Conservation (phyloP, 2,329 filamentous ascomycete genomes). For the Myrmaecium sp. region DNA sequence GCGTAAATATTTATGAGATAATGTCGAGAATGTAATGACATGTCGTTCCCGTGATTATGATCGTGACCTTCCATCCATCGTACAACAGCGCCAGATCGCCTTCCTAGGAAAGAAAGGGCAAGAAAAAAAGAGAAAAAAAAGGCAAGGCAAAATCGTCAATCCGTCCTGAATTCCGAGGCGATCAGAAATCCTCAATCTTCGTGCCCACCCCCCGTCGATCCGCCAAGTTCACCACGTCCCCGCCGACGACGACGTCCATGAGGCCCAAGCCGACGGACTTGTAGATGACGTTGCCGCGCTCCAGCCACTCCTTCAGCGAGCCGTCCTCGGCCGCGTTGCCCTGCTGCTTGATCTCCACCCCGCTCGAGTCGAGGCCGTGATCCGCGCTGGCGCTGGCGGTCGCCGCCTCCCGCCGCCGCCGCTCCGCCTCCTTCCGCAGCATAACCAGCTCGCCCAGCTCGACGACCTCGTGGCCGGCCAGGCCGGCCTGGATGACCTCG, state of each 20-base stretch:
- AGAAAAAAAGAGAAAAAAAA: slow-evolving; percentile 1
- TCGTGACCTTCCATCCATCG: too few relatives aligned
- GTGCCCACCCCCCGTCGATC: slow-evolving; percentile 37
- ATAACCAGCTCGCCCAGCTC: slow-evolving; percentile 72
- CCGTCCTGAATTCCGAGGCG: not conserved
- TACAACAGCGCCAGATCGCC: too few relatives aligned
- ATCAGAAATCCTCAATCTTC: slow-evolving; percentile 32
- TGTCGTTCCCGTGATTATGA: too few relatives aligned
- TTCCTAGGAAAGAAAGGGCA: too few relatives aligned
- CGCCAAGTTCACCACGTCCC: slow-evolving; percentile 39
- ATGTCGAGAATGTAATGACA: too few relatives aligned
- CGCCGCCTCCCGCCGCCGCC: slow-evolving; percentile 10
- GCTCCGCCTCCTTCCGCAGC: slow-evolving; percentile 37
- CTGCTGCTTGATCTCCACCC: slow-evolving; percentile 11
- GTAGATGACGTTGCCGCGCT: slow-evolving; percentile 48
- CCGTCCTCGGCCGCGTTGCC: slow-evolving; percentile 13
- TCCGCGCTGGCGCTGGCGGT: slow-evolving; percentile 7
- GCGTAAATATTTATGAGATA: too few relatives aligned
- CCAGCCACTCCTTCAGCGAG: slow-evolving; percentile 40
- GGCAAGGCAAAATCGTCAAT: not conserved
- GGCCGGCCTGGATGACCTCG: slow-evolving; percentile 63
- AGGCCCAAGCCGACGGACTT: slow-evolving; percentile 52
- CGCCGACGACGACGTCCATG: slow-evolving; percentile 50
- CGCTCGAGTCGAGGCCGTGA: slow-evolving; percentile 12
- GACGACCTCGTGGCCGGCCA: slow-evolving; percentile 60